These are phyloP conservation scores for Oryza rufipogon DNA, from an alignment of 176 grass and related monocot species.

Conservation along the genomic window DNA sequence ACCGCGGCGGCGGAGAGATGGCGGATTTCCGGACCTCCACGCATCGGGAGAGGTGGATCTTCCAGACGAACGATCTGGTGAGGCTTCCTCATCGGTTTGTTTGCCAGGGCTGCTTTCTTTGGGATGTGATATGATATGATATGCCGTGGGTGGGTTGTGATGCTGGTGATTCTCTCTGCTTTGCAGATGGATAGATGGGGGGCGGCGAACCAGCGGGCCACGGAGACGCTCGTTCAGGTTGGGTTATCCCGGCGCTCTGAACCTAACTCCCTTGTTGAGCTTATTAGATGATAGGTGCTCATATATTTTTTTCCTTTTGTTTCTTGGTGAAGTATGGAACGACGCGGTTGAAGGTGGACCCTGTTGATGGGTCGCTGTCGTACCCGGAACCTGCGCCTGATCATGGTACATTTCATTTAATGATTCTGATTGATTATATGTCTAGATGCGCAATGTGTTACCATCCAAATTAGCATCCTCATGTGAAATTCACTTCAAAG, in stretches of 20 bases:
- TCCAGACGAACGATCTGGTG: slow-evolving; percentile 79
- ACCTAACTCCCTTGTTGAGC: slow-evolving; percentile 14
- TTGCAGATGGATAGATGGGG: slow-evolving; percentile 62
- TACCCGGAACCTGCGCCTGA: slow-evolving; percentile 65
- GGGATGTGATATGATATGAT: neutral
- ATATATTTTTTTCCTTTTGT: slow-evolving; percentile 30
- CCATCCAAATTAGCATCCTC: neutral
- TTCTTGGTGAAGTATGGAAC: slow-evolving; percentile 70
- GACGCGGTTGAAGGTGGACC: slow-evolving; percentile 68
- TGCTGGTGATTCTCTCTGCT: slow-evolving; percentile 24
- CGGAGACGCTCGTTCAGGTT: slow-evolving; percentile 70
- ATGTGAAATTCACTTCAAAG: slow-evolving; percentile 23
- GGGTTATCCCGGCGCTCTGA: neutral
- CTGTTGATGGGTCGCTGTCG: slow-evolving; percentile 66
- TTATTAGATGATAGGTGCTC: slow-evolving; percentile 21
- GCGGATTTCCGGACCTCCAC: slow-evolving; percentile 89
- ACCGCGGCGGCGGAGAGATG: slow-evolving; percentile 43
- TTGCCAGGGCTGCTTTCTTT: neutral
- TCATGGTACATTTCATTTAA: slow-evolving; percentile 50
- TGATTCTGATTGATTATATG: neutral
- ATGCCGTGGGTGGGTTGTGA: neutral
- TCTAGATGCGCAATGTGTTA: neutral
- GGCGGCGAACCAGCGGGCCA: slow-evolving; percentile 59
- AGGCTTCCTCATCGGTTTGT: neutral
- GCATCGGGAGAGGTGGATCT: slow-evolving; percentile 86